Percentiles rank a stretch among this genome's conserved stretches.
Evolutionary conservation across 2,329 filamentous ascomycete genomes (phyloP).

Genomic region (Pseudofabraea citricarpa): DNA sequence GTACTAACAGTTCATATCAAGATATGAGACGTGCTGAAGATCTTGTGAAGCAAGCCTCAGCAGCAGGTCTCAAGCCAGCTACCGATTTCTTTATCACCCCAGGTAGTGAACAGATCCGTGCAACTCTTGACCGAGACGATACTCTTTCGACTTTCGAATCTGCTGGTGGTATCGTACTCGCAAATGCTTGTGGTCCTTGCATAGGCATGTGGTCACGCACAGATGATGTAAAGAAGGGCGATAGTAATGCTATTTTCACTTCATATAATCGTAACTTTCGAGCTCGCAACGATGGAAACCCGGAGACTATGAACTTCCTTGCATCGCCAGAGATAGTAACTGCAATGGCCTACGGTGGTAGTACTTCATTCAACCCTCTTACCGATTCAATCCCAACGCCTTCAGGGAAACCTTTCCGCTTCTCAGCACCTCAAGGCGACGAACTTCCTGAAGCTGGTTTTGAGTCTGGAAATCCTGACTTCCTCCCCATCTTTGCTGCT

Average conservation of each 20-base stretch:
- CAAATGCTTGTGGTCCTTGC: slow-evolving; percentile 92
- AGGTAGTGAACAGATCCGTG: slow-evolving; percentile 93
- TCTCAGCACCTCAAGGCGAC: slow-evolving; percentile 70
- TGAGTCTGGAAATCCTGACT: slow-evolving; percentile 67
- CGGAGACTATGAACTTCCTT: slow-evolving; percentile 97
- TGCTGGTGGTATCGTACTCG: slow-evolving; percentile 83
- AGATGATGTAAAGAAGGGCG: slow-evolving; percentile 78
- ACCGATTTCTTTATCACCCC: slow-evolving; percentile 95
- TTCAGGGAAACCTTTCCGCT: slow-evolving; percentile 77
- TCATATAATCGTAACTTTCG: slow-evolving; percentile 99
- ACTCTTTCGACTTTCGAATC: slow-evolving; percentile 81
- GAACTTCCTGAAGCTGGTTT: slow-evolving; percentile 63
- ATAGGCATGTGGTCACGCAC: slow-evolving; percentile 95
- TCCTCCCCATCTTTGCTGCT: slow-evolving; percentile 67
- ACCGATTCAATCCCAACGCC: slow-evolving; percentile 80
- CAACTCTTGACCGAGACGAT: slow-evolving; percentile 84
- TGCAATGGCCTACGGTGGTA: slow-evolving; percentile 88
- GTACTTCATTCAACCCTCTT: slow-evolving; percentile 93
- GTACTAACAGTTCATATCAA: slow-evolving; percentile 98
- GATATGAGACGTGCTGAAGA: slow-evolving; percentile 96
- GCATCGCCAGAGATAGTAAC: slow-evolving; percentile 96
- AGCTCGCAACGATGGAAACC: slow-evolving; percentile 94
- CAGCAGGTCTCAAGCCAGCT: slow-evolving; percentile 84
- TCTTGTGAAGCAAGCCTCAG: slow-evolving; percentile 83
- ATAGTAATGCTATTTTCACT: slow-evolving; percentile 88